Conservation (phyloP, 345 rosid species). For the Brassica nigra region DNA sequence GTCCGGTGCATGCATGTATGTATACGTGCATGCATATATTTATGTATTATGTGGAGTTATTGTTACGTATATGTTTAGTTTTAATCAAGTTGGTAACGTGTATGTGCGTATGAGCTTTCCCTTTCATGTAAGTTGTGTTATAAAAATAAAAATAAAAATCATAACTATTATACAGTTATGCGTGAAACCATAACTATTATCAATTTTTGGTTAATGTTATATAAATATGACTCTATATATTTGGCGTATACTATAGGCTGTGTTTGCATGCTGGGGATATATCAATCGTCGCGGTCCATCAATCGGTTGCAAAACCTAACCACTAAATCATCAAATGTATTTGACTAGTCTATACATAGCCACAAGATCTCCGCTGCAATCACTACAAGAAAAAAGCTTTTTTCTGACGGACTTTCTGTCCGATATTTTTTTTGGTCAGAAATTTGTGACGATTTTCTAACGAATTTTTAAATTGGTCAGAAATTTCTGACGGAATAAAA, state of each 20-base stretch:
- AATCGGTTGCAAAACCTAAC: background rate
- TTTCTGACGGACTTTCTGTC: no score
- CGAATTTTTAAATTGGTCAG: no score
- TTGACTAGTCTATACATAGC: background rate
- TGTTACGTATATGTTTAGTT: background rate
- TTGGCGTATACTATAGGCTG: background rate
- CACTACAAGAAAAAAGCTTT: no score
- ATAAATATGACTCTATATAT: background rate
- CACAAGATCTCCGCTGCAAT: background rate
- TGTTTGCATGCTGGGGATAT: background rate
- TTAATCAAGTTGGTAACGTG: background rate
- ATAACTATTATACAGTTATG: background rate
- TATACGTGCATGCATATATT: background rate
- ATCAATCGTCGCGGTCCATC: background rate
- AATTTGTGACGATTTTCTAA: no score
- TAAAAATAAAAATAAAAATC: background rate
- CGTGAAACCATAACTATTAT: background rate
- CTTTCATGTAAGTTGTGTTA: background rate
- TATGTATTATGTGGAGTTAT: background rate
- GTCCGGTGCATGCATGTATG: background rate
- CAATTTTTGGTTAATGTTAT: background rate
- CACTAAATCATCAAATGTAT: background rate
- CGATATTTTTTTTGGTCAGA: no score
- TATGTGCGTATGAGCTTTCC: background rate
- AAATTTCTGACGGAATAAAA: no score